These are phyloP conservation scores for Casuarina glauca DNA, from an alignment of 306 rosid species.

Conservation along the genomic window DNA sequence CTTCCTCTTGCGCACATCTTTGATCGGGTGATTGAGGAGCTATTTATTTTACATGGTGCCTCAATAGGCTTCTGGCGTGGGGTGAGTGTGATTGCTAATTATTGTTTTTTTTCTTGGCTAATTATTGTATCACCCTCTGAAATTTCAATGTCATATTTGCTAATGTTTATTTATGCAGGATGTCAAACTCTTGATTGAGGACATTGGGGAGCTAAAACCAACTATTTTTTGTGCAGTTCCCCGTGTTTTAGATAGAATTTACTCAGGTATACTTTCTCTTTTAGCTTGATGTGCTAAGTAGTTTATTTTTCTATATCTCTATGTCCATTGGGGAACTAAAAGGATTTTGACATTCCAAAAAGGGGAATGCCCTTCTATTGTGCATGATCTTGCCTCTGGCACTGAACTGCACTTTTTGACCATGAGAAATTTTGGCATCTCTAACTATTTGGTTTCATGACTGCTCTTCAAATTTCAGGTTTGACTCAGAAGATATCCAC, in stretches of 20 bases:
- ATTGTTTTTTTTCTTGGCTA: background rate
- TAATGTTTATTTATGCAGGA: conserved; percentile 57
- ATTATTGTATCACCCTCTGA: background rate
- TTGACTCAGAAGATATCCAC: conserved; percentile 77
- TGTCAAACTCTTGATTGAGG: conserved; percentile 84
- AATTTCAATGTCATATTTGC: conserved; percentile 19
- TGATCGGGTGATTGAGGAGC: conserved; percentile 94
- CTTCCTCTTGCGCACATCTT: conserved; percentile 96
- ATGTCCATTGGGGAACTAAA: conserved; percentile 15
- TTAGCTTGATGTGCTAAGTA: conserved; percentile 2
- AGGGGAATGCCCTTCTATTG: conserved; percentile 8
- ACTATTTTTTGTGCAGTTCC: conserved; percentile 96
- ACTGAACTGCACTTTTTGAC: conserved; percentile 3
- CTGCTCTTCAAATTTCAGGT: conserved; percentile 51
- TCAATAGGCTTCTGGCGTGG: conserved; percentile 99
- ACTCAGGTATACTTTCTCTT: conserved; percentile 53
- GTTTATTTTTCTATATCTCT: background rate
- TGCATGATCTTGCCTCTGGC: conserved; percentile 24
- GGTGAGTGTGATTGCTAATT: conserved; percentile 50
- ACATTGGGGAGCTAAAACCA: conserved; percentile 88
- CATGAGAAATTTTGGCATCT: background rate
- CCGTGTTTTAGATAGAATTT: conserved; percentile 88
- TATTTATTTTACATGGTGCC: conserved; percentile 83
- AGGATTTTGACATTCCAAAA: conserved; percentile 10
- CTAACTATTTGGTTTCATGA: background rate